These are phyloP conservation scores for Gynochthodes officinalis DNA, from an alignment of 257 asterid genomes.

Conservation along the genomic window DNA sequence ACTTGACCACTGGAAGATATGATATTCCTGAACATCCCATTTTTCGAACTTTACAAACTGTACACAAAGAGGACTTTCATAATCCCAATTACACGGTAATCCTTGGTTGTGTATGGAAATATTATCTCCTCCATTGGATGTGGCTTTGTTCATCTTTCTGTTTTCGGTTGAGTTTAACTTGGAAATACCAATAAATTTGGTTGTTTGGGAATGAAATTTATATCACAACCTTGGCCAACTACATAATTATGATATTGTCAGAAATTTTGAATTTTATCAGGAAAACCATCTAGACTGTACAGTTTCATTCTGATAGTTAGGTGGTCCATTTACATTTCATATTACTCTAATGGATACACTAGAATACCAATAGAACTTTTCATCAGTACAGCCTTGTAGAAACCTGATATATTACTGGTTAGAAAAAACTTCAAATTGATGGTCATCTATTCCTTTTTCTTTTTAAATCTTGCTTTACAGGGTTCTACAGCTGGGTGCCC, in stretches of 20 bases:
- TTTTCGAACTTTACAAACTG: slow-evolving; percentile 57
- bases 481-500: slow-evolving; percentile 71
- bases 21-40: slow-evolving; percentile 76
- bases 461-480: slow-evolving; percentile 28
- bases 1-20: slow-evolving; percentile 84
- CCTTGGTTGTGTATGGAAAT: slow-evolving; percentile 2
- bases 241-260: background rate
- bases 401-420: background rate
- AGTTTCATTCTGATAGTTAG: background rate
- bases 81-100: slow-evolving; percentile 80
- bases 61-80: slow-evolving; percentile 83
- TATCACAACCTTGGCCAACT: background rate
- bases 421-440: too few species aligned
- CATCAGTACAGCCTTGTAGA: background rate
- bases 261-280: background rate
- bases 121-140: background rate
- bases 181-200: background rate
- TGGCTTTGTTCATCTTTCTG: background rate
- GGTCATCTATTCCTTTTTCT: background rate
- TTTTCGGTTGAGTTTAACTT: background rate
- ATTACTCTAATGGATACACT: background rate
- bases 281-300: background rate
- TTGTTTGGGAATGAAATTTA: background rate
- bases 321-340: slow-evolving; percentile 2
- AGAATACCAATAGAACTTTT: background rate